Evolutionary conservation across 108 stramenopile species (phyloP), one percentile per base, ranked within the genome.

Genomic region (Pseudonitzschia pungens): DNA sequence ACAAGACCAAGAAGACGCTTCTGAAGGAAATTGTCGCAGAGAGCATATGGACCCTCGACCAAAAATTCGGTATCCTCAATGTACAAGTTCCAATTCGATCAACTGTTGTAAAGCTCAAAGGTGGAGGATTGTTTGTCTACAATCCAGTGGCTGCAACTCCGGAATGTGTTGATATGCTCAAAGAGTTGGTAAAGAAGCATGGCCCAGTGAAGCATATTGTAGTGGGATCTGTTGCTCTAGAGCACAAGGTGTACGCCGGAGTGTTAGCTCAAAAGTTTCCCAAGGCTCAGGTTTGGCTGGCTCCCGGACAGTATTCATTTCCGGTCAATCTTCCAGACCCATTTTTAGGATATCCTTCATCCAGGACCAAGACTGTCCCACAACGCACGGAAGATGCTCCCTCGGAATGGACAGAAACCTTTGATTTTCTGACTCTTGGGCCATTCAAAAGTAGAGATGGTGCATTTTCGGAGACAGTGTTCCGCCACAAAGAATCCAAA

Each of bases 181-280:
- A 77, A 31, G 31, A 83, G 31, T 64, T 97, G 52, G 83, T 88
- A 16, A 62, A 72, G 20, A 27, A 86, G 55, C 83, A 95, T 70
- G 96, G 96, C 16, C 86, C 89, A 10, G 83, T 97, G n/a, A 81
- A 77, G 62, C 92, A 96, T 68, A 89, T 98, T 74, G 95, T 95
- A 5, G 73, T 98, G 56, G 95, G 92, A 29, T 90, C 91, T 48
- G 88, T 95, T 51, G 97, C 95, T 21, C 67, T 97, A 62, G 97
- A 98, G 68, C 97, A 98, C 88, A 98, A 98, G 83, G 90, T 85
- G 7, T 96, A 93, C 70, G 87, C 90, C 10, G 96, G 95, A 4
- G 94, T 93, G 21, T 89, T 97, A 68, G 89, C 95, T 2, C 95
- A 93, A 72, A 94, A 92, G 62, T 98, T 96, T 55, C 68, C 82